A percentile compares a stretch with the other conserved stretches of the same genome.
phyloP scores from a whole-genome alignment of 2,329 filamentous ascomycete genomes.

The Conoideocrella luteorostrata region DNA sequence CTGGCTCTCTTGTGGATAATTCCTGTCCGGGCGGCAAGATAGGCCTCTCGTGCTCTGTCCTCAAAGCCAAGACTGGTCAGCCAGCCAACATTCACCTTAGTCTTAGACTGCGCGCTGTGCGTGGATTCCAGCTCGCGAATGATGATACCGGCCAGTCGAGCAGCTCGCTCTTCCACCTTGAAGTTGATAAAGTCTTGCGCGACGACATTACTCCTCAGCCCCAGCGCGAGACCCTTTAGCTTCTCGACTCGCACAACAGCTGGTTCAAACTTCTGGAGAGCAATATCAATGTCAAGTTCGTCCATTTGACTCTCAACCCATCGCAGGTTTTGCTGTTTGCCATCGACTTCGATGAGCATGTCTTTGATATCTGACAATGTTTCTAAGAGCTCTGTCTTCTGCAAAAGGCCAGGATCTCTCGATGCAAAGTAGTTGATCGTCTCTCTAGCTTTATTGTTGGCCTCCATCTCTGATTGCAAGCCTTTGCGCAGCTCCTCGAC shows the following conservation, averaged over 20 bases:
- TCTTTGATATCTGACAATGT: slow-evolving; percentile 73
- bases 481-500: slow-evolving; percentile 86
- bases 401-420: slow-evolving; percentile 67
- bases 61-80: slow-evolving; percentile 83
- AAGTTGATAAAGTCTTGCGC: slow-evolving; percentile 89
- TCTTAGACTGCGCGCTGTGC: slow-evolving; percentile 69
- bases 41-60: slow-evolving; percentile 80
- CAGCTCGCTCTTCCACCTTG: slow-evolving; percentile 81
- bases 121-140: slow-evolving; percentile 71
- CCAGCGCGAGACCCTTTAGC: slow-evolving; percentile 69
- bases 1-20: slow-evolving; percentile 77
- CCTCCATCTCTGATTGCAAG: slow-evolving; percentile 78
- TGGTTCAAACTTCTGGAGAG: slow-evolving; percentile 79
- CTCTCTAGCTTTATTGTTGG: slow-evolving; percentile 76
- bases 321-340: slow-evolving; percentile 89
- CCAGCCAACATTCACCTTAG: slow-evolving; percentile 77
- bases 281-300: slow-evolving; percentile 92
- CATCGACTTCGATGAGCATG: slow-evolving; percentile 91
- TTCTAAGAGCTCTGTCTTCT: slow-evolving; percentile 75
- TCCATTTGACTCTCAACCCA: slow-evolving; percentile 96
- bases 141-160: slow-evolving; percentile 68
- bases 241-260: slow-evolving; percentile 81
- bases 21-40: slow-evolving; percentile 70
- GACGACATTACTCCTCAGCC: slow-evolving; percentile 76
- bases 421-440: slow-evolving; percentile 81